Base-by-base conservation (phyloP, 2,329 filamentous ascomycete species). In the Xylaria sp. region DNA sequence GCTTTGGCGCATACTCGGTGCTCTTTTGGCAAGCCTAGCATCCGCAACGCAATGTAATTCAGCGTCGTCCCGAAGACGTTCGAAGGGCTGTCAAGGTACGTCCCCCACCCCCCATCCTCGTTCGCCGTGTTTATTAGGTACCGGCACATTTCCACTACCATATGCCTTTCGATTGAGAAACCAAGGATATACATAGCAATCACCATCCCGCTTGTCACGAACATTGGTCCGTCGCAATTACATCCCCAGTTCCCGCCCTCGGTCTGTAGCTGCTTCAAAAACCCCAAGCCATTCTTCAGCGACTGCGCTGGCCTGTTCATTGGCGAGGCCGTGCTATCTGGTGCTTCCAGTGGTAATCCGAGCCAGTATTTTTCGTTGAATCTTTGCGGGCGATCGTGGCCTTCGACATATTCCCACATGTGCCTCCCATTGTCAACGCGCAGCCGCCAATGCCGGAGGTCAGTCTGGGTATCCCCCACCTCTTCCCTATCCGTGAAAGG, bases 311-410 rank as follows among this genome's bases (percentile, higher is more conserved):
- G n/a, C n/a, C n/a, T n/a, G n/a, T n/a, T n/a, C n/a, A n/a, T n/a
- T n/a, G n/a, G n/a, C n/a, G n/a, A n/a, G n/a, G n/a, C n/a, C n/a
- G n/a, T n/a, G n/a, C n/a, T n/a, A n/a, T n/a, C n/a, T n/a, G n/a
- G n/a, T n/a, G n/a, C n/a, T n/a, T n/a, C n/a, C n/a, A n/a, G n/a
- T n/a, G n/a, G n/a, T n/a, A n/a, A n/a, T n/a, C 25, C 57, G 8
- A 60, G 49, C 57, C 57, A 60, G n/a, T 60, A 60, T n/a, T 14
- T 54, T 40, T 60, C 57, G 2, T 12, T 40, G 12, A 60, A 60
- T 28, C 19, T 53, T n/a, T 60, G 49, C 14, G 43, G 21, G 2
- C 54, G 50, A 33, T 55, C 14, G 21, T 54, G 50, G 15, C n/a
- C 42, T n/a, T 54, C 50, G 4, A 58, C 17, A 40, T 60, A 60